Percentiles rank a stretch among this genome's conserved stretches.
Evolutionary conservation across 2,329 filamentous ascomycete genomes (phyloP).

Genomic region (Bimuria novae-zelandiae): DNA sequence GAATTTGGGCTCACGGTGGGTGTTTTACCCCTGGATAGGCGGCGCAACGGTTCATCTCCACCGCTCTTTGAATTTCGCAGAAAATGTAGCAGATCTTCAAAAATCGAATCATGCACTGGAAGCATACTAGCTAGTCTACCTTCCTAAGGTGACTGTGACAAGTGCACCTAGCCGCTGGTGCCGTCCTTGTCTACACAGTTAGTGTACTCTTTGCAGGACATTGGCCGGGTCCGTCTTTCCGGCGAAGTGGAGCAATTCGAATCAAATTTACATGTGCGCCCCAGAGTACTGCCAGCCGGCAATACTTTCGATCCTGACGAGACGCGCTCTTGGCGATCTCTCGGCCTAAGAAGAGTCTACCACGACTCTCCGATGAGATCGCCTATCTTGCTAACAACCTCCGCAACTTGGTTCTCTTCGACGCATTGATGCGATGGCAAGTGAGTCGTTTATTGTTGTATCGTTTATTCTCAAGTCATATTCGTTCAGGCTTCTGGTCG

Average conservation of each 20-base stretch:
- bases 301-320: background rate
- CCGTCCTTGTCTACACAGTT: background rate
- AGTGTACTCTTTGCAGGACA: background rate
- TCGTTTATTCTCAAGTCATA: too few species aligned
- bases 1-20: too few species aligned
- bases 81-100: too few species aligned
- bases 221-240: background rate
- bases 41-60: too few species aligned
- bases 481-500: too few species aligned
- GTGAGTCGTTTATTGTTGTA: too few species aligned
- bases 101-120: background rate
- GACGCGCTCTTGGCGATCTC: background rate
- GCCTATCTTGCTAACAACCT: too few species aligned
- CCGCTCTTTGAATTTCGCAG: too few species aligned
- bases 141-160: background rate
- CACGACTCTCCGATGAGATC: background rate
- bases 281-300: background rate
- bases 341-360: background rate
- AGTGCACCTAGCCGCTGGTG: background rate
- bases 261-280: too few species aligned
- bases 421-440: too few species aligned
- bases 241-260: background rate
- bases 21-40: too few species aligned
- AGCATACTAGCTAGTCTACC: background rate
- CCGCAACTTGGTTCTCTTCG: too few species aligned